Base-by-base conservation (phyloP, 805 yeast species). In the Suhomyces sp. region DNA sequence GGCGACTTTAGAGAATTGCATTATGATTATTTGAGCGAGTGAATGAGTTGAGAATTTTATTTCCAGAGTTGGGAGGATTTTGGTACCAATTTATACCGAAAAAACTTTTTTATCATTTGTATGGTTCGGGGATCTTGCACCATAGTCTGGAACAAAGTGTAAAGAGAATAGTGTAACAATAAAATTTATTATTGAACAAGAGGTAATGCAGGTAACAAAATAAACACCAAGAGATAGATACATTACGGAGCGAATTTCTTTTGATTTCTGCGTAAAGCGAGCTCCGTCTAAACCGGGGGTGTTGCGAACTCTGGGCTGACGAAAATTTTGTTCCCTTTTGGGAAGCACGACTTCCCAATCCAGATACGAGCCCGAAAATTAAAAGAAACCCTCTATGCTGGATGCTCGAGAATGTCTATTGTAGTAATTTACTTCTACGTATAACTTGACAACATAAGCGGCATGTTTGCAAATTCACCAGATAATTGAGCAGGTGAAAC, bases 1-100 rank as follows among this genome's bases (percentile, higher is more conserved):
- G 52, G 65, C 54, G 59, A 68, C 64, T 56, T 65, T 65, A 61
- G 72, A 64, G 69, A 71, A 71, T 67, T 70, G 74, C 74, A 71
- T 71, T 47, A 24, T 44, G 41, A 24, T 31, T 17, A 40, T 52
- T 45, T 50, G 54, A 62, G 66, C 65, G 67, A 63, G 60, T 57
- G 66, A 55, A 59, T 40, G 24, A 17, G 8, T 36, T 38, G 35
- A 40, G 15, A 45, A 38, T 2, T 29, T 12, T 13, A 27, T 1
- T 12, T 19, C 13, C 1, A 24, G 7, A 26, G 23, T 15, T 7
- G 13, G 38, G 51, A 40, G 45, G 46, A 42, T 15, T 10, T 24
- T 27, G 42, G 41, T 40, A 29, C 36, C 42, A 44, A 47, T 51
- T 51, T 51, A 51, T 51, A 51, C 41, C 31, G 15, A 23, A 35